phyloP scores from a whole-genome alignment of 2,329 filamentous ascomycete species.

The Talaromyces rugulosus region DNA sequence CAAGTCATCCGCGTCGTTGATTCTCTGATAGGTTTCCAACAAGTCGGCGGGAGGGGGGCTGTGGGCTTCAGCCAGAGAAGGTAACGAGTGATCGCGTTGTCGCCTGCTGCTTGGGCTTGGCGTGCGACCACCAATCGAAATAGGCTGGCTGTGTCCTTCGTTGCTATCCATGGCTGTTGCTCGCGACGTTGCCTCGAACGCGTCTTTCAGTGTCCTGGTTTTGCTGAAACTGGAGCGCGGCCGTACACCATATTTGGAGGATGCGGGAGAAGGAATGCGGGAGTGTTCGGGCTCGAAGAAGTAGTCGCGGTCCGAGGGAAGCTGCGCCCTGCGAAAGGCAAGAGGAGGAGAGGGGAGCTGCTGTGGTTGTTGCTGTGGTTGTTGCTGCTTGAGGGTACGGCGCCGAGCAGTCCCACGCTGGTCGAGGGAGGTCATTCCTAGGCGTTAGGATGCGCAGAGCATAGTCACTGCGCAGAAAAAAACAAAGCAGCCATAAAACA shows the following conservation, averaged over 20 bases:
- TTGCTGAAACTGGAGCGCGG: conserved; percentile 30
- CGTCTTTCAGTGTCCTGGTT: conserved; percentile 36
- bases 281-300: conserved; percentile 20
- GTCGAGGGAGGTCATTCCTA: conserved; percentile 29
- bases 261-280: conserved; percentile 23
- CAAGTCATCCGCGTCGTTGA: conserved; percentile 35
- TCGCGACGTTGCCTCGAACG: conserved; percentile 34
- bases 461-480: neutral
- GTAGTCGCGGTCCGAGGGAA: conserved; percentile 21
- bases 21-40: conserved; percentile 35
- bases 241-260: conserved; percentile 24
- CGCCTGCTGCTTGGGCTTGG: conserved; percentile 28
- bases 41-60: conserved; percentile 35
- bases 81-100: conserved; percentile 19
- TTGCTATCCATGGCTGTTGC: conserved; percentile 23
- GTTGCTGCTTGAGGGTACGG: conserved; percentile 23
- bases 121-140: conserved; percentile 17
- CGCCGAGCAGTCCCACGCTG: conserved; percentile 26
- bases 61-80: conserved; percentile 28
- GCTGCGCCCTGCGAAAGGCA: conserved; percentile 27
- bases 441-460: neutral
- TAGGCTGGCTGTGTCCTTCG: conserved; percentile 12
- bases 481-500: neutral
- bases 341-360: conserved; percentile 13
- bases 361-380: conserved; percentile 15